These are phyloP conservation scores for Nicotiana sylvestris DNA, from an alignment of 257 asterid genomes.

Conservation along the genomic window DNA sequence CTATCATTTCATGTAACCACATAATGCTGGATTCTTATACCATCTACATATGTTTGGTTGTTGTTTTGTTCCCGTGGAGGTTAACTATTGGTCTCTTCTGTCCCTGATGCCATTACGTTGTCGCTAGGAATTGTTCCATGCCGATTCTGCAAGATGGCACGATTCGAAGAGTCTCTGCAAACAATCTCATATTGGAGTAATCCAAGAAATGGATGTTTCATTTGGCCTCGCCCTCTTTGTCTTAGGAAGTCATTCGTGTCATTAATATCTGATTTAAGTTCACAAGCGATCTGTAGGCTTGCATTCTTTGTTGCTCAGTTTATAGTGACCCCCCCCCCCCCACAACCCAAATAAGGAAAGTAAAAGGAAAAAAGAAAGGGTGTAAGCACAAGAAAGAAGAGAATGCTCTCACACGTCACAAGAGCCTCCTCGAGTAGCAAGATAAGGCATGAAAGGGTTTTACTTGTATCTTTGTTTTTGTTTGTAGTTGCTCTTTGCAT, in stretches of 20 bases:
- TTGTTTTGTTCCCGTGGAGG: neutral
- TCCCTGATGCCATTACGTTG: neutral
- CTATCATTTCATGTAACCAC: neutral
- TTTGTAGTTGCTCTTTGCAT: neutral
- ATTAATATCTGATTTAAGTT: neutral
- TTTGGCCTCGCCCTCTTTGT: neutral
- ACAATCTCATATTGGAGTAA: neutral
- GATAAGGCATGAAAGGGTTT: neutral
- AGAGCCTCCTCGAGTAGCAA: neutral
- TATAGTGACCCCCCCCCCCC: neutral
- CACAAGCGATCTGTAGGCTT: neutral
- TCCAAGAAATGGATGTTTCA: neutral
- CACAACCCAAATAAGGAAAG: too few species aligned
- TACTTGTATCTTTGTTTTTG: neutral
- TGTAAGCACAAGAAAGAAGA: neutral
- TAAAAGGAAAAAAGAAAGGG: neutral
- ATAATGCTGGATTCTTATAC: neutral
- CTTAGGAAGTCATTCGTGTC: neutral
- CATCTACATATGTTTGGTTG: neutral
- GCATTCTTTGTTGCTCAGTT: neutral
- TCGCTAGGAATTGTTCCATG: neutral
- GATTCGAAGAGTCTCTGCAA: neutral
- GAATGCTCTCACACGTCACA: neutral
- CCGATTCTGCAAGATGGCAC: neutral
- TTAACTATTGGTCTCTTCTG: neutral